Evolutionary conservation across 2,329 filamentous ascomycete species (phyloP).

Genomic region (Amauroascus verrucosus): DNA sequence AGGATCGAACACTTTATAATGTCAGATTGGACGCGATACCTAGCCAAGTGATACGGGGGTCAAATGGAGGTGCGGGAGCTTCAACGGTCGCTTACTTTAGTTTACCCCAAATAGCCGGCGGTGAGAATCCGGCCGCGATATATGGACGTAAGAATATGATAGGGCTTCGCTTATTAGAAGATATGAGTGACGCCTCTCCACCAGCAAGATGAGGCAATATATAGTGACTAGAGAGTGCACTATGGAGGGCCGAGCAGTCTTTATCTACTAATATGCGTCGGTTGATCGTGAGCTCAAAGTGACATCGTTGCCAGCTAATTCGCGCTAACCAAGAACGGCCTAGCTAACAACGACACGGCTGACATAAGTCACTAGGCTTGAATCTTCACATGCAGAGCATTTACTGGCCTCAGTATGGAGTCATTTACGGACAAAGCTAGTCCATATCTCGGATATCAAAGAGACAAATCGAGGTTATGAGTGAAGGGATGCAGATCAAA

Average conservation of each 20-base stretch:
- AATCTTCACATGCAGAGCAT: too few species aligned
- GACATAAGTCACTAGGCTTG: too few species aligned
- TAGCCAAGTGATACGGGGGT: neutral
- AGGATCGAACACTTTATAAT: neutral
- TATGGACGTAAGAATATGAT: neutral
- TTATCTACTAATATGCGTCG: too few species aligned
- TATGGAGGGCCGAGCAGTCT: too few species aligned
- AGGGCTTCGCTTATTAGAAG: neutral
- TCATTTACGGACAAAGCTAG: too few species aligned
- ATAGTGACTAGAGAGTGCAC: too few species aligned
- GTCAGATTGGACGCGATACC: neutral
- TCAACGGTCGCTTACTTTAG: neutral
- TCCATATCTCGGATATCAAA: too few species aligned
- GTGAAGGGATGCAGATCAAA: too few species aligned
- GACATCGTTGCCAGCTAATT: neutral
- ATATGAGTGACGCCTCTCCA: neutral
- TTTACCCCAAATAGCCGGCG: neutral
- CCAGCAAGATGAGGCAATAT: neutral
- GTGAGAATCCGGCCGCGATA: neutral
- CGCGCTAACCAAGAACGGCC: neutral
- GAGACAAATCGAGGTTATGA: too few species aligned
- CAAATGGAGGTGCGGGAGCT: neutral
- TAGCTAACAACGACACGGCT: neutral
- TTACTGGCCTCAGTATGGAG: too few species aligned
- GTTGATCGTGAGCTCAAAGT: neutral